Conservation (phyloP, 78 protist genomes). For the Isochrysis galbana region DNA sequence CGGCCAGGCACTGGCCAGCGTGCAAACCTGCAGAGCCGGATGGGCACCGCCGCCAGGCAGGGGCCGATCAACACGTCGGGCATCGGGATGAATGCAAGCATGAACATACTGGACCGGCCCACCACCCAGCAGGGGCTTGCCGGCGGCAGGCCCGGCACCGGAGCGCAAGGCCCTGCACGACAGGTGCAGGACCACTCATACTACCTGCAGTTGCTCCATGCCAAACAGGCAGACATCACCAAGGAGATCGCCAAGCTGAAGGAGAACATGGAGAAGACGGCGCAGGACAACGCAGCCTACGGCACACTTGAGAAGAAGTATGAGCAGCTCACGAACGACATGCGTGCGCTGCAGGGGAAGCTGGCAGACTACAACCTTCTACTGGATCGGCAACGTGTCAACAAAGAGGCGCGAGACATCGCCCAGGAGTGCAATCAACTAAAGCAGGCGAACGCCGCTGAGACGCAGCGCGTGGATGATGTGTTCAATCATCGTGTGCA, state of each 20-base stretch:
- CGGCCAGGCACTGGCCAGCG: background rate
- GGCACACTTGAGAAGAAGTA: background rate
- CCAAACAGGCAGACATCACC: background rate
- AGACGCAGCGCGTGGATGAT: background rate
- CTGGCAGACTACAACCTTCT: slow-evolving; percentile 17
- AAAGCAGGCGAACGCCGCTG: background rate
- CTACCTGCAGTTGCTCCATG: background rate
- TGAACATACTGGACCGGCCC: background rate
- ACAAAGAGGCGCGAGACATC: background rate
- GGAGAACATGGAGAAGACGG: background rate
- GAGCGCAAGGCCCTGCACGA: background rate
- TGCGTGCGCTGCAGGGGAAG: slow-evolving; percentile 12
- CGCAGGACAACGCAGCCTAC: background rate
- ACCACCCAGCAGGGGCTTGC: slow-evolving; percentile 9
- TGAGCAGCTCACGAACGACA: background rate
- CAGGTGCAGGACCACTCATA: background rate
- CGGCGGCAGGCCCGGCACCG: background rate
- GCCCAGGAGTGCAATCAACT: background rate
- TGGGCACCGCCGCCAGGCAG: background rate
- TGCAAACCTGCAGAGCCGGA: background rate
- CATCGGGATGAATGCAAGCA: background rate
- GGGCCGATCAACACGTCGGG: background rate
- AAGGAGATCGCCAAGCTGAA: background rate
- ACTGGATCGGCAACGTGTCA: background rate
- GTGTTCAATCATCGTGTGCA: too few species aligned